Percentiles rank a stretch among this genome's conserved stretches.
Evolutionary conservation across 305 asterid species (phyloP).

Genomic region (Petunia hybrid): DNA sequence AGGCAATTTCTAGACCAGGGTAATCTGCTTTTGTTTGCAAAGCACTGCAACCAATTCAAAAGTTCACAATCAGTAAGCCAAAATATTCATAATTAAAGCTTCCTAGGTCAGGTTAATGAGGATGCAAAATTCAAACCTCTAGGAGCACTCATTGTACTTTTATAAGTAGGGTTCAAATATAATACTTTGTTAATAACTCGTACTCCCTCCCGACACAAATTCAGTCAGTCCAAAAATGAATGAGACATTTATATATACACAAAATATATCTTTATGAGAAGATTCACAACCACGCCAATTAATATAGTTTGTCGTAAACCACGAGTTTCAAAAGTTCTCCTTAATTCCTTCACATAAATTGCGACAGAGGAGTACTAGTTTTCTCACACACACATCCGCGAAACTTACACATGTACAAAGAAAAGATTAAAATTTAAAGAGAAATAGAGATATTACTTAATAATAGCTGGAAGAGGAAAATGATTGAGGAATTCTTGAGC

Average conservation of each 20-base stretch:
- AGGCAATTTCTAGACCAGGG: slow-evolving; percentile 77
- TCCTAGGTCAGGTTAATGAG: background rate
- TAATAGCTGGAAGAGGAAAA: slow-evolving; percentile 83
- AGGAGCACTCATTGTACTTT: too few species aligned
- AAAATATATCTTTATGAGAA: too few species aligned
- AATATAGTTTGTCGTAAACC: too few species aligned
- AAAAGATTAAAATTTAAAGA: background rate
- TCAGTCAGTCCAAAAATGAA: too few species aligned
- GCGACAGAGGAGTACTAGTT: too few species aligned
- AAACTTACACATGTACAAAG: slow-evolving; percentile 22
- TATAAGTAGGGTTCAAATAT: too few species aligned
- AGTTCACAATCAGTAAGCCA: slow-evolving; percentile 30
- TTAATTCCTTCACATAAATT: too few species aligned
- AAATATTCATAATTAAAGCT: background rate
- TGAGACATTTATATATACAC: too few species aligned
- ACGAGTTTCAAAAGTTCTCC: too few species aligned
- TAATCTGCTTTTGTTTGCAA: slow-evolving; percentile 74
- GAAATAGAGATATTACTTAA: slow-evolving; percentile 59
- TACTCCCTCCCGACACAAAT: too few species aligned
- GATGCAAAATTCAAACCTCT: background rate
- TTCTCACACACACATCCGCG: background rate
- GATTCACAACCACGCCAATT: too few species aligned
- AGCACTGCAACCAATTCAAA: slow-evolving; percentile 53
- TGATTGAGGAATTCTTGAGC: slow-evolving; percentile 76
- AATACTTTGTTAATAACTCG: too few species aligned